Percentiles rank a stretch among this genome's conserved stretches.
phyloP scores from a whole-genome alignment of 106 monocot species.

The Gastrodia elata region DNA sequence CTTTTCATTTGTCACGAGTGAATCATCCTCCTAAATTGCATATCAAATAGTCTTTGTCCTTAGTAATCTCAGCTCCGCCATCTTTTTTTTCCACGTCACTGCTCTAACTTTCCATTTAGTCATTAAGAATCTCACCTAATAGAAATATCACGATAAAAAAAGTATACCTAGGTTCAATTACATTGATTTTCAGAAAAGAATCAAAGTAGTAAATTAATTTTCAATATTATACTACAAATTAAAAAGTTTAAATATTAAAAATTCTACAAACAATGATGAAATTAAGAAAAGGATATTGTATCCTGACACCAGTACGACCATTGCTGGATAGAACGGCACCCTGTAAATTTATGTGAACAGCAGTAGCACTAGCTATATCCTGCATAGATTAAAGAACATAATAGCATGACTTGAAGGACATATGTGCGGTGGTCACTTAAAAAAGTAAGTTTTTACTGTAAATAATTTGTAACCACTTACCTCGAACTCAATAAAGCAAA shows the following conservation, averaged over 20 bases:
- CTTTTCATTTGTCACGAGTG: background rate
- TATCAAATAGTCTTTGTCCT: background rate
- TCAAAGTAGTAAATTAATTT: background rate
- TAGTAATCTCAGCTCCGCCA: background rate
- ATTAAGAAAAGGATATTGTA: conserved; percentile 85
- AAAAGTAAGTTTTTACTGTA: background rate
- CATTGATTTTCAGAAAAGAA: background rate
- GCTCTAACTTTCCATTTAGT: background rate
- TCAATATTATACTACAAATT: background rate
- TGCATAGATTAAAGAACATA: conserved; percentile 19
- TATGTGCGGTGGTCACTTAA: background rate
- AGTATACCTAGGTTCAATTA: background rate
- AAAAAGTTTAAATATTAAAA: background rate
- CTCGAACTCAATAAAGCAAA: conserved; percentile 97
- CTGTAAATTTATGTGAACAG: conserved; percentile 85
- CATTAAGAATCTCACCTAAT: background rate
- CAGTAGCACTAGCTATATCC: conserved; percentile 71
- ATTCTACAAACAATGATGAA: background rate
- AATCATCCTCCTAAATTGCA: background rate
- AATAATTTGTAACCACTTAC: conserved; percentile 20
- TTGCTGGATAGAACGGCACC: conserved; percentile 89
- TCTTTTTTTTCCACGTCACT: background rate
- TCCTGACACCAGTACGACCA: conserved; percentile 93
- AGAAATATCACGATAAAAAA: background rate
- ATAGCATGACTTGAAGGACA: background rate